Evolutionary conservation across 2,329 filamentous ascomycete genomes (phyloP), one percentile per base, ranked within the genome.

Genomic region (Trichoderma sp.): DNA sequence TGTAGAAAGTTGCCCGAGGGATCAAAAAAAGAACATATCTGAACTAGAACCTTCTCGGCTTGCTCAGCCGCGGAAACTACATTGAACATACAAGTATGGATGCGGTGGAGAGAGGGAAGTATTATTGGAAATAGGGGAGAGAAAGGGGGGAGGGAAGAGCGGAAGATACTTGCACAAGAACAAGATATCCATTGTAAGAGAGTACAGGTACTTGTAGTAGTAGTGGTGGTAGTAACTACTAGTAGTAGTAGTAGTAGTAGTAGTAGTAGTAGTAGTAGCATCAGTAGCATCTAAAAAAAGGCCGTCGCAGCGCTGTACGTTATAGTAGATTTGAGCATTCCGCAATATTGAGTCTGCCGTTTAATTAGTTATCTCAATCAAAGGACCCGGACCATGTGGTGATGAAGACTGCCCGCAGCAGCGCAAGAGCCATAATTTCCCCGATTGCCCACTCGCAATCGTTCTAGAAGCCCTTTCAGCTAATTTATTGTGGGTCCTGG

Each of bases 261-360:
- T 35, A 61, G 39, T 4, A 17, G 52, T 7, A 54, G 3, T 2
- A 54, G n/a, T n/a, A 56, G 52, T 35, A 35, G 53, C n/a, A 35
- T n/a, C 13, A 35, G 53, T 45, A 42, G 56, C 56, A 61, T 61
- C 58, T 50, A 61, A 50, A 61, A 61, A 61, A 61, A 50, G 29
- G 42, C 42, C 42, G 58, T 50, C 48, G 58, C 42, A 32, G 39
- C n/a, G 37, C 13, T 34, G 37, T 34, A 34, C 22, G 48, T 60
- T 34, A 27, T 60, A 29, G 57, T 60, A 27, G 57, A 60, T 45
- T 48, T 60, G 57, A 27, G 35, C 37, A 19, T 58, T 34, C 45
- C 32, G 34, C 42, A 50, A 35, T 60, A 22, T 37, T 48, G 57
- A 29, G 34, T 45, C 17, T 59, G 27, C 19, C 25, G 3, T 50